Percentiles rank a stretch among this genome's conserved stretches.
Evolutionary conservation across 2,329 filamentous ascomycete genomes (phyloP).

Genomic region (Ramichloridium luteum): DNA sequence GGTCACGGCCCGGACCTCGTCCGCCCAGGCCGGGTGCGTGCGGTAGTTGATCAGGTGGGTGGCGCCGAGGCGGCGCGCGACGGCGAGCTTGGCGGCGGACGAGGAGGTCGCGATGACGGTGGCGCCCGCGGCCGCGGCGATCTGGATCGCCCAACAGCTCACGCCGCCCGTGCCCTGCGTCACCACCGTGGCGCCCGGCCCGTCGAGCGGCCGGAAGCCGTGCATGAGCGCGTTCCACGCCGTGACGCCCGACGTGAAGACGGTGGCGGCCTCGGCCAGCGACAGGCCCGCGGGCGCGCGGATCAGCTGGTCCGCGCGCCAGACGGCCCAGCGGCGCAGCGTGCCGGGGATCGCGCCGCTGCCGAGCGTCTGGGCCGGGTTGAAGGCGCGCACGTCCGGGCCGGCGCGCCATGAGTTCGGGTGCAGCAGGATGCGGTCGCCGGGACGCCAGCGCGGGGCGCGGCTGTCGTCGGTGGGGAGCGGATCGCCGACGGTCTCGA

Average conservation of each 20-base stretch:
- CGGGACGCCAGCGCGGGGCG: slow-evolving; percentile 29
- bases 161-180: slow-evolving; percentile 34
- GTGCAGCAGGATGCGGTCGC: slow-evolving; percentile 50
- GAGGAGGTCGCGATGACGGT: slow-evolving; percentile 48
- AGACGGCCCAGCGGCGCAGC: slow-evolving; percentile 47
- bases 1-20: slow-evolving; percentile 38
- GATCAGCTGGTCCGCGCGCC: slow-evolving; percentile 38
- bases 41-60: slow-evolving; percentile 50
- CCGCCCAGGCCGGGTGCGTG: slow-evolving; percentile 44
- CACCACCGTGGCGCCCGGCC: slow-evolving; percentile 20
- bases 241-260: slow-evolving; percentile 50
- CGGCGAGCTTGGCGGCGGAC: slow-evolving; percentile 41
- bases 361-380: slow-evolving; percentile 29
- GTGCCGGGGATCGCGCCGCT: slow-evolving; percentile 48
- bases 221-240: slow-evolving; percentile 39
- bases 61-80: slow-evolving; percentile 44
- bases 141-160: slow-evolving; percentile 28
- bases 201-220: slow-evolving; percentile 38
- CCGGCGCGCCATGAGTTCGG: slow-evolving; percentile 14
- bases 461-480: too few relatives aligned
- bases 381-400: slow-evolving; percentile 10
- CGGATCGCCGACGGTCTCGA: slow-evolving; percentile 41
- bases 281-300: slow-evolving; percentile 42
- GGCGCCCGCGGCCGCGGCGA: slow-evolving; percentile 27
- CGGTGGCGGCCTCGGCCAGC: slow-evolving; percentile 45